These are phyloP conservation scores for Cordyceps tenuipes DNA, from an alignment of 2,329 filamentous ascomycete species.

Conservation along the genomic window DNA sequence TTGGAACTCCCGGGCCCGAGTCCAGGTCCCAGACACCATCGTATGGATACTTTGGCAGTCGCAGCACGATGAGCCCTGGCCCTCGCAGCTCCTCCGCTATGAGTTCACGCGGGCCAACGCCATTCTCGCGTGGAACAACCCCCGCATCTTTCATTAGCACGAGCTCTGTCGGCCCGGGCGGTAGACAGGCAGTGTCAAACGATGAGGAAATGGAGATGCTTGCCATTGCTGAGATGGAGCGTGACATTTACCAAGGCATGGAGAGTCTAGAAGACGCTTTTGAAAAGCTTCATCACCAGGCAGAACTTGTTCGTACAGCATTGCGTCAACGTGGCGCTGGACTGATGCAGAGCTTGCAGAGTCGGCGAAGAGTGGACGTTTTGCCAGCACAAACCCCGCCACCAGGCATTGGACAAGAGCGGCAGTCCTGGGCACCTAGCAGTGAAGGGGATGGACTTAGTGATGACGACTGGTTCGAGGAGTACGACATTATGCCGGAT, in stretches of 20 bases:
- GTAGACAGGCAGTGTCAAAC: constrained; percentile 62
- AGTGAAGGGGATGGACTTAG: constrained; percentile 45
- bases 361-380: constrained; percentile 49
- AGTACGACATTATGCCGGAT: constrained; percentile 61
- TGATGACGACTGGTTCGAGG: constrained; percentile 47
- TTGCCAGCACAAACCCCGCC: constrained; percentile 40
- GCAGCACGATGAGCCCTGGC: constrained; percentile 30
- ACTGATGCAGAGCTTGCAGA: constrained; percentile 56
- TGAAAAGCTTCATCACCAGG: constrained; percentile 78
- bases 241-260: constrained; percentile 91
- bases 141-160: constrained; percentile 51
- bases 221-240: constrained; percentile 80
- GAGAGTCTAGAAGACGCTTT: constrained; percentile 91
- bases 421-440: constrained; percentile 29
- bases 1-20: constrained; percentile 32
- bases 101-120: constrained; percentile 38
- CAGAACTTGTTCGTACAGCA: constrained; percentile 69
- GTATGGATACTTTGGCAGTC: constrained; percentile 34
- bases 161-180: constrained; percentile 35
- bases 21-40: constrained; percentile 49
- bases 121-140: constrained; percentile 48
- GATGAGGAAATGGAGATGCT: constrained; percentile 93
- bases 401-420: constrained; percentile 35
- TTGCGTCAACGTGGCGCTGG: constrained; percentile 78
- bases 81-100: constrained; percentile 33